A percentile compares a stretch with the other conserved stretches of the same genome.
Conservation (phyloP, 768 basidiomycete species). For the Obba rivulosa region DNA sequence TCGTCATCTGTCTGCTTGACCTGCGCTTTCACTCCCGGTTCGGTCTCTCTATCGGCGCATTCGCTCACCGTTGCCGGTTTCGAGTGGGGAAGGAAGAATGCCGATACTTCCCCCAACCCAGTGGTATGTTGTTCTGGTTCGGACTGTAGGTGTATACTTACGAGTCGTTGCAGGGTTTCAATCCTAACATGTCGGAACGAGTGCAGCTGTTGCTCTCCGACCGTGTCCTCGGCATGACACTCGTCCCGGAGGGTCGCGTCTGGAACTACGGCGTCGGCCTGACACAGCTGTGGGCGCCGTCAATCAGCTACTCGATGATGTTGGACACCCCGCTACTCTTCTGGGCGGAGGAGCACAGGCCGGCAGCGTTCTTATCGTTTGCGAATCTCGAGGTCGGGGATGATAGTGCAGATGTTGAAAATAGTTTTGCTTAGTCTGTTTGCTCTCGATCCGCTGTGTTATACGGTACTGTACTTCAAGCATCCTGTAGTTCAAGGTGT, state of each 20-base stretch:
- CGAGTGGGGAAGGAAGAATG: slow-evolving; percentile 96
- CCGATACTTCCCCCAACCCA: slow-evolving; percentile 79
- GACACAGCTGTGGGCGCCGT: slow-evolving; percentile 87
- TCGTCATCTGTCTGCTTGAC: slow-evolving; percentile 92
- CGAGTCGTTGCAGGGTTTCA: slow-evolving; percentile 61
- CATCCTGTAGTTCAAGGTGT: too few species aligned
- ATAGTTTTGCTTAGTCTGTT: slow-evolving; percentile 75
- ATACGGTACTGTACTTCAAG: too few species aligned
- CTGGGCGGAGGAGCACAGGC: slow-evolving; percentile 95
- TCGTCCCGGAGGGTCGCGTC: slow-evolving; percentile 89
- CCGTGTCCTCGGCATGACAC: slow-evolving; percentile 91
- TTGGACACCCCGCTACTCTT: slow-evolving; percentile 92
- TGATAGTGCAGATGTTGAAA: slow-evolving; percentile 93
- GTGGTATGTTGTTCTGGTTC: slow-evolving; percentile 35
- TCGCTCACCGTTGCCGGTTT: slow-evolving; percentile 88
- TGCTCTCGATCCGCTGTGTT: slow-evolving; percentile 10
- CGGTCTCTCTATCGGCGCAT: slow-evolving; percentile 92
- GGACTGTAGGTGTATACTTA: slow-evolving; percentile 5
- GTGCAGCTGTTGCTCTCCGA: slow-evolving; percentile 92
- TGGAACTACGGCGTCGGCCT: slow-evolving; percentile 98
- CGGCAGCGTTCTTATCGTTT: slow-evolving; percentile 93
- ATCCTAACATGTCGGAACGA: slow-evolving; percentile 97
- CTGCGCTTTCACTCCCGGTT: slow-evolving; percentile 95
- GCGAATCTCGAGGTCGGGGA: slow-evolving; percentile 87
- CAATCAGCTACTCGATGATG: slow-evolving; percentile 72